These are phyloP conservation scores for Cyberlindnera mrakii DNA, from an alignment of 805 yeast species.

Conservation along the genomic window DNA sequence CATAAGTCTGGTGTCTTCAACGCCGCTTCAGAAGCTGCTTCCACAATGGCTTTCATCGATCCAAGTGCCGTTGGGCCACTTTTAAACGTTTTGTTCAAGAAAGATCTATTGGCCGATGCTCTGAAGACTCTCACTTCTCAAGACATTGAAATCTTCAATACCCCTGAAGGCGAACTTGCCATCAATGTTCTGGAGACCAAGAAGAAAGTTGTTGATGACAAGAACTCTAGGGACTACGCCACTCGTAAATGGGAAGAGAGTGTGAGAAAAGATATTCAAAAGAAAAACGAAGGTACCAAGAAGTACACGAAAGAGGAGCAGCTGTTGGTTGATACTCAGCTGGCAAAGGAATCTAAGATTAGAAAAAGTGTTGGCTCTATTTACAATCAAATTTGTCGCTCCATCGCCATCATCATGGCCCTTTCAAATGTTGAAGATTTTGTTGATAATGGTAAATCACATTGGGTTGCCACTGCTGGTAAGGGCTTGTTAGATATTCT, in stretches of 20 bases:
- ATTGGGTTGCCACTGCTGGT: constrained; percentile 73
- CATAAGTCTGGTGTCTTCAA: constrained; percentile 36
- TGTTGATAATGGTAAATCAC: constrained; percentile 57
- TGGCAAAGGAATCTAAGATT: constrained; percentile 53
- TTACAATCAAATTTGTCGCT: constrained; percentile 37
- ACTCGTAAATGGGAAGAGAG: constrained; percentile 86
- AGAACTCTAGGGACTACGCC: constrained; percentile 79
- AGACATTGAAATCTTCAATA: constrained; percentile 59
- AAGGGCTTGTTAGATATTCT: constrained; percentile 40
- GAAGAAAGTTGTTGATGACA: constrained; percentile 45
- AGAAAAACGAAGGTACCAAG: constrained; percentile 41
- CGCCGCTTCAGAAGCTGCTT: constrained; percentile 45
- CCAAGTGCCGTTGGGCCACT: constrained; percentile 52
- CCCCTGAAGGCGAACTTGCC: constrained; percentile 64
- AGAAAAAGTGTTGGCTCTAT: constrained; percentile 39
- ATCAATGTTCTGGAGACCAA: constrained; percentile 50
- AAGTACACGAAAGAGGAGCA: constrained; percentile 78
- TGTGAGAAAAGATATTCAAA: constrained; percentile 67
- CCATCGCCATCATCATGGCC: constrained; percentile 45
- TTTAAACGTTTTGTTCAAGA: constrained; percentile 35
- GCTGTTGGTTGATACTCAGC: constrained; percentile 50
- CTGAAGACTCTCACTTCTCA: constrained; percentile 34
- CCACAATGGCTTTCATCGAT: constrained; percentile 49
- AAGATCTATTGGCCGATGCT: constrained; percentile 30
- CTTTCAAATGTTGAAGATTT: constrained; percentile 43